Base-by-base conservation (phyloP, 164 flowering plant species). In the Magnolia kwangsiensis region DNA sequence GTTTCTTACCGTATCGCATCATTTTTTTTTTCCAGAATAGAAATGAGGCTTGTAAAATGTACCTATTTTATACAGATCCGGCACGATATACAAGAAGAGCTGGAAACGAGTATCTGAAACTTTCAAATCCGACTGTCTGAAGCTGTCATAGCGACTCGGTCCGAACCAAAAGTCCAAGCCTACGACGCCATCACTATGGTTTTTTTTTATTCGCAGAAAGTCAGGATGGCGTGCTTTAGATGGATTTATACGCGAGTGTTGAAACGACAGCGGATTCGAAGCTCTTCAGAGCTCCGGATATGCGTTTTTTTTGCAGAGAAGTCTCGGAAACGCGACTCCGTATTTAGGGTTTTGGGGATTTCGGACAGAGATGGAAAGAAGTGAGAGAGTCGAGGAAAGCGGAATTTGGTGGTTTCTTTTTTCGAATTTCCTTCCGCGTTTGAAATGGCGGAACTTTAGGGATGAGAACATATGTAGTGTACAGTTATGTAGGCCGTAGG, bases 111-210 rank as follows among this genome's bases (percentile, higher is more conserved):
- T 50, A 19, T 66, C 69, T 37, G 71, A 69, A 69, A 37, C 50
- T 16, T 69, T 31, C 71, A 69, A 69, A 69, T 45, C 29, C 75
- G 61, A 61, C 51, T 37, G 24, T 61, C 75, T 59, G 75, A 73
- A 31, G 67, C 75, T 59, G 61, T 61, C 75, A 73, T 31, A 49
- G 75, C 75, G 67, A 73, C 75, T 63, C 11, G 45, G 64, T 72
- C 64, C 59, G 13, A 45, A n/a, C 13, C 50, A 55, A 72, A 61
- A 73, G 75, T 73, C 75, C 67, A 61, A 63, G 16, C 8, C 8
- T 55, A 10, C 61, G 61, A 55, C 18, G 61, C 16, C 61, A 11
- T 55, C 61, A 55, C 16, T 16, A 0, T 11, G 3, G 19, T 8
- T 55, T 55, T 55, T 55, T 55, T 55, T 10, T 55, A 55, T 55